These are phyloP conservation scores for Ulmus americana DNA, from an alignment of 331 rosid genomes.

Conservation along the genomic window DNA sequence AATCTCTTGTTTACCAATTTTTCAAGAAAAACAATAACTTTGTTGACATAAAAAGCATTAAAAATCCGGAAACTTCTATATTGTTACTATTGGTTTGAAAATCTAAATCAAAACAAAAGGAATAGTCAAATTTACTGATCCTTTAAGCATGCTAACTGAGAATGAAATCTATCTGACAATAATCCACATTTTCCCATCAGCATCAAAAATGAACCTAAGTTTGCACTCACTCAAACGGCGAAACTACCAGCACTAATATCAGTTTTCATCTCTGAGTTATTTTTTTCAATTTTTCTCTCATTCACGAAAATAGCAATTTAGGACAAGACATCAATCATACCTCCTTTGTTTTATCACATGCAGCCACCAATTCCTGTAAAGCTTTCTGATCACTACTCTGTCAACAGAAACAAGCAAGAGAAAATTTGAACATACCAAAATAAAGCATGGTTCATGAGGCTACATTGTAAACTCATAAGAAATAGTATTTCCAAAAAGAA, in stretches of 20 bases:
- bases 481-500: no score
- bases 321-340: constrained; percentile 6
- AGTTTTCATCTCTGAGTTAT: background rate
- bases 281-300: background rate
- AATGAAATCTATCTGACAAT: background rate
- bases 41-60: background rate
- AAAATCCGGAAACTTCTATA: background rate
- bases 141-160: background rate
- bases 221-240: no score
- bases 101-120: background rate
- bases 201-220: background rate
- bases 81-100: background rate
- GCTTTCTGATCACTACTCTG: constrained; percentile 71
- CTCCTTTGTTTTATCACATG: constrained; percentile 36
- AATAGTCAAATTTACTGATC: background rate
- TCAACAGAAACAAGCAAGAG: constrained; percentile 2
- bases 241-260: background rate
- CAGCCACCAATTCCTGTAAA: constrained; percentile 41
- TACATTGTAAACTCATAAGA: no score
- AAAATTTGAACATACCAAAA: no score
- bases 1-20: background rate
- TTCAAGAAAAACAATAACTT: background rate
- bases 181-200: background rate
- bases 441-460: no score
- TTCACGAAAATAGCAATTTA: background rate